Percentiles rank a stretch among this genome's conserved stretches.
Conservation (phyloP, 179 eudicot genomes). For the Beta macrorhiza region DNA sequence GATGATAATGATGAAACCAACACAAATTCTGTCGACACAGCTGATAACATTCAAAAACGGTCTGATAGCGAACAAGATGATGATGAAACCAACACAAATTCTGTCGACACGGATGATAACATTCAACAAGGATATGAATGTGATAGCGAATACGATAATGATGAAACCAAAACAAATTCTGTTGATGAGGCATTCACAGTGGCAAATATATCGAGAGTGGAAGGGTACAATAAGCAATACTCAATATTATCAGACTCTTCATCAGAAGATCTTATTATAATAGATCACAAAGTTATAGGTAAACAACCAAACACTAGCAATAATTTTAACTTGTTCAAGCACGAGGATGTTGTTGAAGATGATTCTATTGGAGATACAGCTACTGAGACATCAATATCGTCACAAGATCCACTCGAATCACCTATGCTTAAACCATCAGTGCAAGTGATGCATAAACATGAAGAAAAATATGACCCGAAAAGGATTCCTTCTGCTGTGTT, state of each 20-base stretch:
- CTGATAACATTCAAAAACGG: too few species aligned
- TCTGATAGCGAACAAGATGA: too few species aligned
- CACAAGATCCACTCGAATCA: not conserved
- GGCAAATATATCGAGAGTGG: not conserved
- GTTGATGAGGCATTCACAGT: not conserved
- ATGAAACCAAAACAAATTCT: not conserved
- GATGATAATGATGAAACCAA: not conserved
- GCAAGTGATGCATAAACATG: constrained; percentile 54
- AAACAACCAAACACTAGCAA: not conserved
- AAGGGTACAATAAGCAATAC: not conserved
- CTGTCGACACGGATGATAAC: too few species aligned
- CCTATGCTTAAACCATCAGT: constrained; percentile 39
- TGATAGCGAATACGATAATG: too few species aligned
- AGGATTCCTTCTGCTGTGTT: constrained; percentile 54
- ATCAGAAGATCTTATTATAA: constrained; percentile 30
- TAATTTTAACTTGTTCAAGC: constrained; percentile 5
- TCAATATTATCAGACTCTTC: constrained; percentile 30
- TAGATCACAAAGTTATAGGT: constrained; percentile 13
- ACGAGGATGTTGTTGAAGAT: constrained; percentile 3
- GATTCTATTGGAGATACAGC: not conserved
- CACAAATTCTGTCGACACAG: too few species aligned
- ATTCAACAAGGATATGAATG: too few species aligned
- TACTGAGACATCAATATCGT: not conserved
- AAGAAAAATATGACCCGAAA: constrained; percentile 37
- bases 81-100: too few species aligned